Base-by-base conservation (phyloP, 352 stramenopile species). In the Pythium monospermum region DNA sequence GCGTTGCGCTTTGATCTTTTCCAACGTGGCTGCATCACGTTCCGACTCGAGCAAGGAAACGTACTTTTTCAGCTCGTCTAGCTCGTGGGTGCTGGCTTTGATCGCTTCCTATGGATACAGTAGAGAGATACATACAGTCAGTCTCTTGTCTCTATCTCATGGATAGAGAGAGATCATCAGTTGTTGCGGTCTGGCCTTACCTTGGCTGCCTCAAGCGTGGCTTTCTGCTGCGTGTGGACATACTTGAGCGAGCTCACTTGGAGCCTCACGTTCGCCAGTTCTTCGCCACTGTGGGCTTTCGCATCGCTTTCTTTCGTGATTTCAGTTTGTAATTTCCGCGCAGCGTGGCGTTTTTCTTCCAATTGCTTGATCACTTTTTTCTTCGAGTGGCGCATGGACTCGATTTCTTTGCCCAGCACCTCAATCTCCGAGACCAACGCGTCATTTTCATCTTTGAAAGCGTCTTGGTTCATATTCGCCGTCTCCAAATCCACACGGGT, bases 281-380 rank as follows among this genome's bases (percentile, higher is more conserved):
- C 83, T 53, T 94, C 83, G 38, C 89, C 87, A 40, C 67, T 84
- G 18, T 89, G 72, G 6, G 68, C 62, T 45, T 88, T 89, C 1
- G 72, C 67, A 40, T 89, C 77, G 30, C 83, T 68, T 27, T 88
- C 75, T 32, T 78, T 86, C 15, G 78, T 67, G 21, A 87, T 37
- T 22, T 87, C 60, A 3, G 66, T 76, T 38, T 88, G 67, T 43
- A 91, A 57, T 39, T 91, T 91, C 61, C 87, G 85, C 35, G 75
- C 76, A 13, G 72, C 66, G 21, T 73, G 85, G n/a, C 83, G 76
- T 27, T 88, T 90, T 28, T 91, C 81, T 30, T 89, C 76, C 25
- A 92, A 63, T 42, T 94, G 83, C 44, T 87, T 71, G 27, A 81
- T 21, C 15, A 85, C 68, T 53, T 91, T 94, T 57, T 89, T 91